A percentile compares a stretch with the other conserved stretches of the same genome.
Conservation (phyloP, 306 rosid species). For the Cicer cuneatum region DNA sequence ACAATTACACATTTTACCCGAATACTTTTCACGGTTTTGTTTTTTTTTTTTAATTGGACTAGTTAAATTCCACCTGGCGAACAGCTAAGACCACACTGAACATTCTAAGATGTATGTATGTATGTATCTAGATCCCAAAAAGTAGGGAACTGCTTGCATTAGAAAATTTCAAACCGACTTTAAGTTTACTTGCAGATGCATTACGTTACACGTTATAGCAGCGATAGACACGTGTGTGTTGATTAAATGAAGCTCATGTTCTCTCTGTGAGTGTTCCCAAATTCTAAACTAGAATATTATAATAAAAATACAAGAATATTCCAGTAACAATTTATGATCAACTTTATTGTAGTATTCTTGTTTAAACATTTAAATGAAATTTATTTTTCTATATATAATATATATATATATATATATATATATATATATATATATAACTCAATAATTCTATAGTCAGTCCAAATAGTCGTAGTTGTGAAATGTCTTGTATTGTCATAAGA, state of each 20-base stretch:
- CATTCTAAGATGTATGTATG: not conserved
- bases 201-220: slow-evolving; percentile 30
- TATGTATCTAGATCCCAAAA: not conserved
- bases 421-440: no score
- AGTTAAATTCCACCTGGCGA: not conserved
- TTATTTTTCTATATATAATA: no score
- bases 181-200: slow-evolving; percentile 23
- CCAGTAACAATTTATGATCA: no score
- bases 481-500: no score
- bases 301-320: no score
- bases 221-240: slow-evolving; percentile 25
- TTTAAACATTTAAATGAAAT: no score
- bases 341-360: no score
- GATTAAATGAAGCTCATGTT: not conserved
- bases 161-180: slow-evolving; percentile 30
- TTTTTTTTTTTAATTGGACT: not conserved
- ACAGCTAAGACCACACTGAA: not conserved
- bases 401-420: no score
- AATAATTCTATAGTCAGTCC: no score
- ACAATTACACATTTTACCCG: not conserved
- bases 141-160: not conserved
- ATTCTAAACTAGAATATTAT: no score
- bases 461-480: no score
- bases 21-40: not conserved
- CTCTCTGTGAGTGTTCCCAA: not conserved